Base-by-base conservation (phyloP, 2,329 filamentous ascomycete genomes). In the Ophiostoma pallidulum region DNA sequence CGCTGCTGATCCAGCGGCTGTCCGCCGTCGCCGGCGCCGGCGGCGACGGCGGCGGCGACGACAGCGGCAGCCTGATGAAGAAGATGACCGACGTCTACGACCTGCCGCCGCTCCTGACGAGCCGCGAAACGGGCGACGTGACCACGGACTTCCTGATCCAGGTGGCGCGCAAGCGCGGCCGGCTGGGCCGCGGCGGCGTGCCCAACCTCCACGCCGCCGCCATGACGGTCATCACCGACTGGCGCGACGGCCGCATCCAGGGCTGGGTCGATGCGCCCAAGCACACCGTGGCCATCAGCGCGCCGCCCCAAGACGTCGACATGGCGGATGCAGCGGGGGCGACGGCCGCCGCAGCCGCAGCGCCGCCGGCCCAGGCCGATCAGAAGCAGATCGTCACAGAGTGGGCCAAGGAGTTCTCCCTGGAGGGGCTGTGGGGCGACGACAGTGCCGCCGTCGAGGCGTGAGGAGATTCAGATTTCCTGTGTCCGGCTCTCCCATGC, bases 101-200 rank as follows among this genome's bases (percentile, higher is more conserved):
- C 60, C 77, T 97, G 32, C 84, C 88, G 8, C 78, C 91, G 2
- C 74, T 97, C 16, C 76, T 94, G 60, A 70, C 77, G 14, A 67
- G 71, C 51, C 73, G 80, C 48, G 75, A 73, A 10, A 38, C 45
- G 8, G 84, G 84, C 48, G 89, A 96, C 62, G 68, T 79, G 48
- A 92, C 87, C 6, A 94, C 82, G 14, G 88, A 96, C 64, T 97
- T 97, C 69, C 69, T 98, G 31, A 80, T 97, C 46, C 91, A 98
- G 64, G 91, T 98, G 12, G 92, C 92, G 5, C 79, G 92, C 59
- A 96, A 95, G 72, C 78, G 92, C 51, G 92, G 92, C 45, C 75
- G 92, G 49, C 73, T 98, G 14, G 88, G 91, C 43, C 84, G 85
- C 57, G 90, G 91, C 18, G 92, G 92, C 53, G 76, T 97, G 14